Base-by-base conservation (phyloP, 768 basidiomycete genomes). In the Thelephora ganbajun region DNA sequence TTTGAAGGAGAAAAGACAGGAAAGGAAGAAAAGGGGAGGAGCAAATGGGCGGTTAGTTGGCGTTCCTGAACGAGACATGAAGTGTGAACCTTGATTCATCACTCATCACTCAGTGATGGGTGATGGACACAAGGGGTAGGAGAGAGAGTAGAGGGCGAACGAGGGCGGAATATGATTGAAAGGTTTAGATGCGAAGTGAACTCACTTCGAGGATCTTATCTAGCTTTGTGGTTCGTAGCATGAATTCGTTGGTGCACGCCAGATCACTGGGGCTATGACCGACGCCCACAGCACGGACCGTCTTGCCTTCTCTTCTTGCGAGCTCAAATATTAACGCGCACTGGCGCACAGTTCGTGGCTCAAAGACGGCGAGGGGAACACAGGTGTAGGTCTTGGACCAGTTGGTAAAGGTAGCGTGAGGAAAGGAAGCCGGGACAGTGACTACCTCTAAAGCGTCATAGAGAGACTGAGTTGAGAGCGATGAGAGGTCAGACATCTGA, bases 181-280 rank as follows among this genome's bases (percentile, higher is more conserved):
- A 52, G 45, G 34, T 44, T 19, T 30, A 11, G 48, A 48, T 23
- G 16, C 35, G 45, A 49, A 59, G 48, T 46, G 44, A 49, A 59
- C 83, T 62, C 64, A 93, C 94, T 71, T 87, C 79, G 41, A 93
- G 61, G 33, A 94, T 62, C 36, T 72, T 68, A 61, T 83, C 73
- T 47, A 97, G 64, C 56, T 73, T 76, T 37, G 78, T 78, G 50
- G 86, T 86, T 46, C 83, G 73, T 48, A 98, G 65, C 79, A 97
- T 84, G 66, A 77, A 92, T 11, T 80, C 88, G 45, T 68, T 73
- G 0, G 92, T 96, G 65, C 91, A 97, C 0, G 89, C 86, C 44
- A 98, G 71, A 66, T 99, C 94, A 58, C 82, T 86, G 19, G 94
- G 94, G 49, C 84, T 87, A 66, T 97, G 93, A 2, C 93, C 94